Percentiles rank a stretch among this genome's conserved stretches.
These are phyloP conservation scores for Pseudogymnoascus sp. DNA, from an alignment of 2,329 filamentous ascomycete genomes.

Conservation along the genomic window DNA sequence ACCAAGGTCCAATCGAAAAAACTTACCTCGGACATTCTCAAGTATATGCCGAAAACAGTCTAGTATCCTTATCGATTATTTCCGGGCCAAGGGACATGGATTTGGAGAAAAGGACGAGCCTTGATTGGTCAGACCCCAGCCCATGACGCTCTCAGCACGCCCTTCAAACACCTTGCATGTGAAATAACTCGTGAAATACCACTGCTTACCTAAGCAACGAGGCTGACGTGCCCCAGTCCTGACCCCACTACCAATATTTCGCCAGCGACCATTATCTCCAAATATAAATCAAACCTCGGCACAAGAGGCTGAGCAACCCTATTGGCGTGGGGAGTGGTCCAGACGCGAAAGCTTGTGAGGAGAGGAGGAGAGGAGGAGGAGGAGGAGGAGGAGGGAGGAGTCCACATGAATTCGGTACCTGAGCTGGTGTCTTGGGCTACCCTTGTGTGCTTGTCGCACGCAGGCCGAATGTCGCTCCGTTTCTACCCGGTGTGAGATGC, in stretches of 20 bases:
- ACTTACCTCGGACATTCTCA: slow-evolving; percentile 2
- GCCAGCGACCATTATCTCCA: background rate
- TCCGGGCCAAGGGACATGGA: background rate
- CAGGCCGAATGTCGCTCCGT: background rate
- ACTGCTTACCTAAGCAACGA: background rate
- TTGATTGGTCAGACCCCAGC: background rate
- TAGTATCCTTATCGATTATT: background rate
- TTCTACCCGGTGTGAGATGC: background rate
- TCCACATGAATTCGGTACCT: background rate
- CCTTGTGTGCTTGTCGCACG: background rate
- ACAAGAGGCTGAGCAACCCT: background rate
- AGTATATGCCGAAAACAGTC: background rate
- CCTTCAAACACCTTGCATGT: background rate
- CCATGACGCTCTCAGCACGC: background rate
- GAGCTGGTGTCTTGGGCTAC: background rate
- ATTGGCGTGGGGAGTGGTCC: background rate
- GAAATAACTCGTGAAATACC: no score
- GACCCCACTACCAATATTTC: background rate
- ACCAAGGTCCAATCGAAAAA: no score
- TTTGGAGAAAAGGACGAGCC: background rate
- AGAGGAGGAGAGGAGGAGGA: no score
- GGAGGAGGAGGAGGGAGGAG: no score
- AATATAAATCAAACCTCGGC: background rate
- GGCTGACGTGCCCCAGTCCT: background rate
- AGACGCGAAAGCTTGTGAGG: background rate